phyloP scores from a whole-genome alignment of 805 yeast species.

The Sungouiozyma intestinalis region DNA sequence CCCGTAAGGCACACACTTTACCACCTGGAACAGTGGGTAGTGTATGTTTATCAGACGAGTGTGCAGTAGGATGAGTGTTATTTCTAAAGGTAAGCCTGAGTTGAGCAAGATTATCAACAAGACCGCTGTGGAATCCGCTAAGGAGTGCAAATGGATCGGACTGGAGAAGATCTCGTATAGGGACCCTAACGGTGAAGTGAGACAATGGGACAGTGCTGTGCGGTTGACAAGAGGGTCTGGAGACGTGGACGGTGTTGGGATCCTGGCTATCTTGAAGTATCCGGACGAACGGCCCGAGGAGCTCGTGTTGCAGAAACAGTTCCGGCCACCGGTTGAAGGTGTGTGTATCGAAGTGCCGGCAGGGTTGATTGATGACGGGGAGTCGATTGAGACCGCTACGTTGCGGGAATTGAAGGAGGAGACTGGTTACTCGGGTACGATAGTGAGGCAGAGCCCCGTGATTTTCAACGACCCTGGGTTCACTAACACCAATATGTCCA shows the following conservation, averaged over 20 bases:
- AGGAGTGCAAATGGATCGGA: slow-evolving; percentile 57
- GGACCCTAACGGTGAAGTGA: slow-evolving; percentile 59
- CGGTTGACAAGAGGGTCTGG: slow-evolving; percentile 55
- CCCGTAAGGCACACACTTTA: too few species aligned
- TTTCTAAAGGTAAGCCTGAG: slow-evolving; percentile 28
- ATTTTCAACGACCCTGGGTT: slow-evolving; percentile 78
- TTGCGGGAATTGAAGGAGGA: slow-evolving; percentile 82
- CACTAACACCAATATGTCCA: slow-evolving; percentile 75
- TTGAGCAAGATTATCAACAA: slow-evolving; percentile 26
- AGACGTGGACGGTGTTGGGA: slow-evolving; percentile 83
- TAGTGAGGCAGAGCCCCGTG: slow-evolving; percentile 35
- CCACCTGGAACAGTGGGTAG: too few species aligned
- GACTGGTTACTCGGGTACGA: slow-evolving; percentile 79
- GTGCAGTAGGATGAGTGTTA: slow-evolving; percentile 11
- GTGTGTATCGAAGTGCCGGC: slow-evolving; percentile 94
- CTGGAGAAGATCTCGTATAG: slow-evolving; percentile 53
- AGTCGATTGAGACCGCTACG: slow-evolving; percentile 69
- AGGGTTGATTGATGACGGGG: slow-evolving; percentile 81
- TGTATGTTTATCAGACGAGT: neutral
- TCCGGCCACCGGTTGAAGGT: slow-evolving; percentile 83
- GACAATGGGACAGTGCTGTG: slow-evolving; percentile 89
- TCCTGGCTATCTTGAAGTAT: slow-evolving; percentile 56
- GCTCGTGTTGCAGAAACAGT: slow-evolving; percentile 71
- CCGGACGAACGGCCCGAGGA: slow-evolving; percentile 39
- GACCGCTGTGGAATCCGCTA: slow-evolving; percentile 26